Base-by-base conservation (phyloP, 257 asterid species). In the Mitragyna speciosa region DNA sequence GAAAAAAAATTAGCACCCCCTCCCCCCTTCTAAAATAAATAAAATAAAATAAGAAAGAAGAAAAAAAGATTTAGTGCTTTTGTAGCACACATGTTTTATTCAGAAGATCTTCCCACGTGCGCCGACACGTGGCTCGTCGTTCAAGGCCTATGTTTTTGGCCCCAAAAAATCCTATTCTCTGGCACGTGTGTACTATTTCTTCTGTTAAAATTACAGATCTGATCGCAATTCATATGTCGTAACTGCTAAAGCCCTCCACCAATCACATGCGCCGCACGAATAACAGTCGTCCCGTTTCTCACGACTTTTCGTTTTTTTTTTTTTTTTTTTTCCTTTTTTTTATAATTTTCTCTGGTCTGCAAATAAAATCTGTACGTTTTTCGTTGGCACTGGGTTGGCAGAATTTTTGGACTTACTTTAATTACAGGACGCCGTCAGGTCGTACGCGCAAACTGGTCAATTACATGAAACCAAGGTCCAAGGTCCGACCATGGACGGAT, bases 91-190 rank as follows among this genome's bases (percentile, higher is more conserved):
- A 54, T 22, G 83, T 76, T 71, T n/a, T n/a, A n/a, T n/a, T n/a
- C n/a, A n/a, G n/a, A 22, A 39, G 84, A 51, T 83, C 77, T 51
- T 63, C 70, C 82, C 88, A 83, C 94, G 89, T 91, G 92, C 82
- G 86, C 61, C 68, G 87, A 83, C 91, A 88, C 83, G 83, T 85
- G 81, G 81, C 77, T 69, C 84, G 65, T 17, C 41, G 31, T 31
- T 49, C 88, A 43, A 83, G 75, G 81, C 28, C 7, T 58, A 75
- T 69, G 78, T 79, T 76, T 76, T 67, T 20, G 64, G 70, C 67
- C 36, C 56, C 56, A 20, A 58, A 30, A 43, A 77, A 80, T 22
- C 77, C 80, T 20, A 66, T 72, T 63, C 69, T 49, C 59, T 76
- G 83, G 84, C 86, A 85, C 84, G 86, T 85, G 86, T 77, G 86